Percentiles rank a stretch among this genome's conserved stretches.
These are phyloP conservation scores for Nemania bipapillata DNA, from an alignment of 2,329 filamentous ascomycete species.

Conservation along the genomic window DNA sequence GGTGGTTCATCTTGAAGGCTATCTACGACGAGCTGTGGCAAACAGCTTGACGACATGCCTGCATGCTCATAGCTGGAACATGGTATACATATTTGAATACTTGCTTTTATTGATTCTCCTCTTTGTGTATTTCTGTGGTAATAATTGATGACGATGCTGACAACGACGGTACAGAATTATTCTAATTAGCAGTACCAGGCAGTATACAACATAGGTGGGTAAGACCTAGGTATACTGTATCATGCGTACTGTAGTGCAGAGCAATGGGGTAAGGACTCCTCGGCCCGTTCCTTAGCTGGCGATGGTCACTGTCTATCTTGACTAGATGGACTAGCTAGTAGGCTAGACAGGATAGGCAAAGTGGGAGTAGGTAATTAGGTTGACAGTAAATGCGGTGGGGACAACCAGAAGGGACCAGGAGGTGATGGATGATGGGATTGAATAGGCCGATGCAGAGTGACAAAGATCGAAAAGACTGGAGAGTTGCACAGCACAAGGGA, in stretches of 20 bases:
- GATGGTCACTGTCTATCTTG: slow-evolving; percentile 8
- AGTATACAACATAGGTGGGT: not conserved
- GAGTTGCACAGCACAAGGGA: not conserved
- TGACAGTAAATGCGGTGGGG: too few species aligned
- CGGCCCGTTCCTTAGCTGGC: slow-evolving; percentile 34
- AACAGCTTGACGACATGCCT: slow-evolving; percentile 9
- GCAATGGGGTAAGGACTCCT: slow-evolving; percentile 7
- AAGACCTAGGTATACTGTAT: not conserved
- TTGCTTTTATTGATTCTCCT: not conserved
- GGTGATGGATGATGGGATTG: slow-evolving; percentile 2
- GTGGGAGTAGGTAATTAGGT: not conserved
- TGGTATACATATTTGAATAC: slow-evolving; percentile 3
- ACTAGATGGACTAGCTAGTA: slow-evolving; percentile 1
- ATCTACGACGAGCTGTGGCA: slow-evolving; percentile 7
- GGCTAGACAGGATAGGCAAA: not conserved
- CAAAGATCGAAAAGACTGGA: not conserved
- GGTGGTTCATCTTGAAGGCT: slow-evolving; percentile 31
- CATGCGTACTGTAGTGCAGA: not conserved
- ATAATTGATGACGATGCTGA: not conserved
- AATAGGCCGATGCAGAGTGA: not conserved
- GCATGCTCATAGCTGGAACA: slow-evolving; percentile 20
- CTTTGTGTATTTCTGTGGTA: not conserved
- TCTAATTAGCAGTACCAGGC: not conserved
- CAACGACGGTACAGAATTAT: not conserved
- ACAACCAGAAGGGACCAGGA: too few species aligned